Evolutionary conservation across 176 grass and related monocot genomes (phyloP).

Genomic region (Hyparrhenia diplandra): DNA sequence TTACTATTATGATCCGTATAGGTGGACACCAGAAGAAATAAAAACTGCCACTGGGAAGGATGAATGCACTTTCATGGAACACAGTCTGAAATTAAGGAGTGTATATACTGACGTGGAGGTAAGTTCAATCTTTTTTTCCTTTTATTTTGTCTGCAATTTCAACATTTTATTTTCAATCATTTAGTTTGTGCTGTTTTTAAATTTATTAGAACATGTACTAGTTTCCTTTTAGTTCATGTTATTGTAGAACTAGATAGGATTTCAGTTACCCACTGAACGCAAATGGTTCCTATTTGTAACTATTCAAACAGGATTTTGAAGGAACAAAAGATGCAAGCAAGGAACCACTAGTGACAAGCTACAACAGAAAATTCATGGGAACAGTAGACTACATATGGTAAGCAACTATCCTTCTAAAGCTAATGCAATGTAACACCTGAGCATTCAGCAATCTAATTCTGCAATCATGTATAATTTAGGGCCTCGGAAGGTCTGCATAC

Average conservation of each 20-base stretch:
- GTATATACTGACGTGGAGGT: conserved; percentile 88
- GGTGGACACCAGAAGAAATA: conserved; percentile 74
- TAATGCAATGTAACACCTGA: not conserved
- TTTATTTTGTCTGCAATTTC: conserved; percentile 25
- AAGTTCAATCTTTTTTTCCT: conserved; percentile 14
- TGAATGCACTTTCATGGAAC: conserved; percentile 64
- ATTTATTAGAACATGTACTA: not conserved
- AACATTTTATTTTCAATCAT: not conserved
- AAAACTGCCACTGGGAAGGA: conserved; percentile 75
- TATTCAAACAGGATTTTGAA: conserved; percentile 57
- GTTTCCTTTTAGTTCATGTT: conserved; percentile 11
- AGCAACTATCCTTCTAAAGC: conserved; percentile 10
- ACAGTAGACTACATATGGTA: conserved; percentile 99
- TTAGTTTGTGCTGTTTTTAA: not conserved
- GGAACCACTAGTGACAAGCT: conserved; percentile 81
- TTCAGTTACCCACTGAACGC: not conserved
- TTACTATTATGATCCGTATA: conserved; percentile 58
- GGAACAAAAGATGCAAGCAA: conserved; percentile 74
- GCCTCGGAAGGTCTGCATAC: conserved; percentile 73
- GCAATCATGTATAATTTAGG: conserved; percentile 43
- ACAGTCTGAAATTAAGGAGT: conserved; percentile 87
- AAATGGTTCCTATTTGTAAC: conserved; percentile 4
- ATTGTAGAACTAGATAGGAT: conserved; percentile 22
- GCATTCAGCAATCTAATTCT: conserved; percentile 21
- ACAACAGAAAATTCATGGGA: conserved; percentile 82